phyloP scores from a whole-genome alignment of 2,329 filamentous ascomycete species.

The Cryphonectria japonica region DNA sequence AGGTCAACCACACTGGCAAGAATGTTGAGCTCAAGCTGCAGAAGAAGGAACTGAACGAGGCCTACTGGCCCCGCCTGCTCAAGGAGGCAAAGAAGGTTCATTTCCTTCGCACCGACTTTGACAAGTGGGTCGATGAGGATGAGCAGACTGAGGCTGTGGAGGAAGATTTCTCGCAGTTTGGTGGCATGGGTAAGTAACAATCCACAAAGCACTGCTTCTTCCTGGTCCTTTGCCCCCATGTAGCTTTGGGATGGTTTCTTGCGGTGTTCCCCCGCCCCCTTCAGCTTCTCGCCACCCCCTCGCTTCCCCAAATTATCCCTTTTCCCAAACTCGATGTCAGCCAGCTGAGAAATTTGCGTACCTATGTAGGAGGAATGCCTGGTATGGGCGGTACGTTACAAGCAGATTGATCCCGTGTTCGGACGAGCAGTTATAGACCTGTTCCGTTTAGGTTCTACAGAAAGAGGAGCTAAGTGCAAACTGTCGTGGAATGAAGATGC shows the following conservation, averaged over 20 bases:
- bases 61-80: conserved; percentile 94
- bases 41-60: conserved; percentile 95
- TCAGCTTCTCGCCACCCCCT: not conserved
- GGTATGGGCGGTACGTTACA: conserved; percentile 54
- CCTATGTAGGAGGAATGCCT: conserved; percentile 54
- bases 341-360: conserved; percentile 32
- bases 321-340: conserved; percentile 3
- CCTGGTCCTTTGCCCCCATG: conserved; percentile 1
- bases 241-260: not conserved
- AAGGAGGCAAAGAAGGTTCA: conserved; percentile 90
- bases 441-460: not conserved
- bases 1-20: conserved; percentile 85
- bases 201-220: conserved; percentile 7
- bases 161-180: conserved; percentile 74
- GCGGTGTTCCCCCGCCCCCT: conserved; percentile 7
- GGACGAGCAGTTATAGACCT: not conserved
- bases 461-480: not conserved
- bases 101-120: conserved; percentile 98
- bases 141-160: conserved; percentile 91
- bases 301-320: not conserved
- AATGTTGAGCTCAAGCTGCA: conserved; percentile 88
- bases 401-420: not conserved
- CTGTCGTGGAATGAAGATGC: not conserved
- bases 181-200: conserved; percentile 63
- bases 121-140: conserved; percentile 99